A percentile compares a stretch with the other conserved stretches of the same genome.
phyloP scores from a whole-genome alignment of 1,284 basidiomycete genomes.

The Cutaneotrichosporon daszewskae region DNA sequence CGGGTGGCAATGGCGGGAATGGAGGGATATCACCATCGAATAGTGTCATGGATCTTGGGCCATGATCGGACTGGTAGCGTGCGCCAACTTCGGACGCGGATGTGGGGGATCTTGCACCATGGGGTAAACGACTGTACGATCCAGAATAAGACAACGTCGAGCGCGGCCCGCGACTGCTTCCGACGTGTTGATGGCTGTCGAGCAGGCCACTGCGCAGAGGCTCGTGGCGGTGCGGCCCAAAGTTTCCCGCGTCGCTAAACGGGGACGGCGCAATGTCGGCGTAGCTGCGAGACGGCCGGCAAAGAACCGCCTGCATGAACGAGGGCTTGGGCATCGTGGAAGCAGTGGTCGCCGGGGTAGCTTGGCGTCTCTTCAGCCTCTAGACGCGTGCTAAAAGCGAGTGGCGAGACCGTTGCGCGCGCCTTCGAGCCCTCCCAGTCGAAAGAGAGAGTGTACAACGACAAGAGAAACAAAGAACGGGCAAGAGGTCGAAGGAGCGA shows the following conservation, averaged over 20 bases:
- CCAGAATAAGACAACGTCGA: background rate
- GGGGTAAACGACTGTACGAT: background rate
- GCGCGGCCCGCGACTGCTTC: background rate
- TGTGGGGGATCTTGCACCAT: background rate
- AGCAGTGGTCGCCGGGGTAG: background rate
- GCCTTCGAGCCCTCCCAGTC: no score
- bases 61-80: no score
- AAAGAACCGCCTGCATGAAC: constrained; percentile 34
- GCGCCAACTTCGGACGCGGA: background rate
- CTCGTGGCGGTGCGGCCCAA: no score
- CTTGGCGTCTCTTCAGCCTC: background rate
- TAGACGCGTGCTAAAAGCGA: no score
- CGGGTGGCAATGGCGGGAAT: background rate
- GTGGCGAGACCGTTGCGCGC: no score
- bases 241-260: no score
- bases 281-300: constrained; percentile 40
- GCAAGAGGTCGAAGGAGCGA: background rate
- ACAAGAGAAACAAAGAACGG: background rate
- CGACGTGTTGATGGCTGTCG: no score
- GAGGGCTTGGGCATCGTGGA: constrained; percentile 38
- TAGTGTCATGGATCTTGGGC: background rate
- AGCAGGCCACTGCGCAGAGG: no score
- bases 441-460: background rate
- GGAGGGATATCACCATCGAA: constrained; percentile 4
- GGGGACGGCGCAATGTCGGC: constrained; percentile 11